Percentiles rank a stretch among this genome's conserved stretches.
Evolutionary conservation across 1,139 yeast species (phyloP).

Genomic region (Eremothecium sinecaudum): DNA sequence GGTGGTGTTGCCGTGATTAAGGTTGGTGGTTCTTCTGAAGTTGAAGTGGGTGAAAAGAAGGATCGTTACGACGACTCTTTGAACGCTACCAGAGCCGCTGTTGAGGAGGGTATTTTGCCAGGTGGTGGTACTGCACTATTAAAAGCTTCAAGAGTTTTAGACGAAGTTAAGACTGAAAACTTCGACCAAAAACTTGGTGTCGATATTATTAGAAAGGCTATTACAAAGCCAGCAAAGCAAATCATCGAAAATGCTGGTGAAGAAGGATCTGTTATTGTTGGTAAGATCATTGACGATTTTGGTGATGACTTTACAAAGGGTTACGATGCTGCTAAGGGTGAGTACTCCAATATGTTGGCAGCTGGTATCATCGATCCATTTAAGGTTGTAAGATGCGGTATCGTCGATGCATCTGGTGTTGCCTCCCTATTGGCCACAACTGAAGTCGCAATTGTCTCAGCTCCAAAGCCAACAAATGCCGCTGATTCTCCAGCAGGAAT

Average conservation of each 20-base stretch:
- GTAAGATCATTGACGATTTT: constrained; percentile 76
- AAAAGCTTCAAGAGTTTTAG: constrained; percentile 83
- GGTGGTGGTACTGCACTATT: constrained; percentile 99
- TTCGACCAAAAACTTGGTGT: constrained; percentile 98
- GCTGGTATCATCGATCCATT: constrained; percentile 98
- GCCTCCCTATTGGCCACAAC: constrained; percentile 97
- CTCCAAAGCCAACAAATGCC: constrained; percentile 79
- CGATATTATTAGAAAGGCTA: constrained; percentile 89
- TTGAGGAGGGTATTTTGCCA: constrained; percentile 97
- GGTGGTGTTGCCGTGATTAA: constrained; percentile 99
- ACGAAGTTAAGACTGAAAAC: constrained; percentile 72
- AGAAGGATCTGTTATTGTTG: constrained; percentile 96
- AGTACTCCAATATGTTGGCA: constrained; percentile 92
- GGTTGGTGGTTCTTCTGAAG: constrained; percentile 98
- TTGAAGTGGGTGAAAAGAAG: constrained; percentile 99
- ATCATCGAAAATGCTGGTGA: constrained; percentile 98
- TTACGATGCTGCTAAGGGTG: constrained; percentile 89
- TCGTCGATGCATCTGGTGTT: constrained; percentile 96
- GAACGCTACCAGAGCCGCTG: constrained; percentile 99
- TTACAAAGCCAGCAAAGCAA: constrained; percentile 93
- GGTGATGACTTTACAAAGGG: constrained; percentile 86
- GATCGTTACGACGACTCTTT: constrained; percentile 99
- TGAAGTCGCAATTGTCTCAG: constrained; percentile 97
- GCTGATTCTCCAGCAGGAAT: too few species aligned
- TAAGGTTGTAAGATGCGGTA: constrained; percentile 96